Evolutionary conservation across 2,329 filamentous ascomycete genomes (phyloP).

Genomic region (Ilyonectria robusta): DNA sequence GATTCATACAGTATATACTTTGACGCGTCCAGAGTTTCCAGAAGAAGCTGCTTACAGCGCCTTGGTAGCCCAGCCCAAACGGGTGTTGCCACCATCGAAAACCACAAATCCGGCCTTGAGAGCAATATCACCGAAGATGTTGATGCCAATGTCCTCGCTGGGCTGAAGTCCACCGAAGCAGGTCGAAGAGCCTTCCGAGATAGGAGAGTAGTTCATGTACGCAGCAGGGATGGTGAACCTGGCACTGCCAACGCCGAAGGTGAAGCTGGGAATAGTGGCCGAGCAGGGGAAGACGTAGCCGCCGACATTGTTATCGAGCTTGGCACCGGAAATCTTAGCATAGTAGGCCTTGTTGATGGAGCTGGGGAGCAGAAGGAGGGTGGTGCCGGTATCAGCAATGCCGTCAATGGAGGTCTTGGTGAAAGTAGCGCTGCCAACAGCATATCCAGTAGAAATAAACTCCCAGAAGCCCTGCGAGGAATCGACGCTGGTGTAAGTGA

Average conservation of each 20-base stretch:
- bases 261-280: conserved; percentile 61
- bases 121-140: conserved; percentile 75
- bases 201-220: conserved; percentile 67
- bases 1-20: too few species aligned
- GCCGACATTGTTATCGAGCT: conserved; percentile 56
- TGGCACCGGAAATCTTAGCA: conserved; percentile 59
- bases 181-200: conserved; percentile 42
- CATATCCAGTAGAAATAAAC: conserved; percentile 58
- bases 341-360: conserved; percentile 66
- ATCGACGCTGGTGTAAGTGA: conserved; percentile 75
- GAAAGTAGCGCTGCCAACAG: conserved; percentile 44
- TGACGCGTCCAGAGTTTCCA: too few species aligned
- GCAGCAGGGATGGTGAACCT: conserved; percentile 70
- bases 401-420: conserved; percentile 52
- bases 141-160: conserved; percentile 58
- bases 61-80: conserved; percentile 44
- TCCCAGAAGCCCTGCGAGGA: conserved; percentile 74
- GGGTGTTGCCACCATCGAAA: conserved; percentile 59
- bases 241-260: conserved; percentile 69
- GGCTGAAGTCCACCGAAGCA: conserved; percentile 81
- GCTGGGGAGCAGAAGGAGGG: conserved; percentile 72
- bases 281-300: conserved; percentile 65
- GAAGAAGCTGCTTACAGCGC: background rate
- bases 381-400: conserved; percentile 74
- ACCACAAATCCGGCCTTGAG: conserved; percentile 73